Evolutionary conservation across 2,329 filamentous ascomycete species (phyloP).

Genomic region (Fusarium luffae): DNA sequence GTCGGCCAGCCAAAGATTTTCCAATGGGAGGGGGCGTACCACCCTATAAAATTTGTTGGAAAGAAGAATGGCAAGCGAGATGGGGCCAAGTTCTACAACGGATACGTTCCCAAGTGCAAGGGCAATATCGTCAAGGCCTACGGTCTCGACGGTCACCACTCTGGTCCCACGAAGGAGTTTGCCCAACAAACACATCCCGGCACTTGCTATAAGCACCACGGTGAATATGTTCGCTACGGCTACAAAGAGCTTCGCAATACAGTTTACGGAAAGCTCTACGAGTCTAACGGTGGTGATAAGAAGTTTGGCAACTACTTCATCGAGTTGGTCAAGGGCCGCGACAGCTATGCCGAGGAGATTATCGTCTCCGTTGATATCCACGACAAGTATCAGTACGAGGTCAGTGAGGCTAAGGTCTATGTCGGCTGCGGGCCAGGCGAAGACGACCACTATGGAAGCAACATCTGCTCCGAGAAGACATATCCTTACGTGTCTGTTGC

Average conservation of each 20-base stretch:
- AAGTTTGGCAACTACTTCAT: conserved; percentile 31
- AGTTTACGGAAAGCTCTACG: conserved; percentile 20
- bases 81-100: conserved; percentile 36
- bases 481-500: conserved; percentile 10
- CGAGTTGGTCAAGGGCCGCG: conserved; percentile 26
- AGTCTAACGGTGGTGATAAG: background rate
- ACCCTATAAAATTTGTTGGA: too few species aligned
- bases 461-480: conserved; percentile 10
- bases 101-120: conserved; percentile 19
- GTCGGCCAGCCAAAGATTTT: background rate
- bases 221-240: conserved; percentile 29
- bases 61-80: conserved; percentile 10
- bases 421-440: background rate
- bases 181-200: conserved; percentile 22
- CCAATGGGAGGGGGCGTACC: too few species aligned
- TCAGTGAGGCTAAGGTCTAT: conserved; percentile 5
- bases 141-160: conserved; percentile 10
- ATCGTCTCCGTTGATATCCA: conserved; percentile 30
- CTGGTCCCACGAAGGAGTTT: conserved; percentile 21
- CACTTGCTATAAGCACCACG: conserved; percentile 31
- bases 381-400: conserved; percentile 26
- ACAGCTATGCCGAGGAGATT: conserved; percentile 15
- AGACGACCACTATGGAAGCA: background rate
- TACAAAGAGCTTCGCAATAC: conserved; percentile 29
- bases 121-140: conserved; percentile 26